Evolutionary conservation across 108 stramenopile species (phyloP).

Genomic region (Cyclotella sp.): DNA sequence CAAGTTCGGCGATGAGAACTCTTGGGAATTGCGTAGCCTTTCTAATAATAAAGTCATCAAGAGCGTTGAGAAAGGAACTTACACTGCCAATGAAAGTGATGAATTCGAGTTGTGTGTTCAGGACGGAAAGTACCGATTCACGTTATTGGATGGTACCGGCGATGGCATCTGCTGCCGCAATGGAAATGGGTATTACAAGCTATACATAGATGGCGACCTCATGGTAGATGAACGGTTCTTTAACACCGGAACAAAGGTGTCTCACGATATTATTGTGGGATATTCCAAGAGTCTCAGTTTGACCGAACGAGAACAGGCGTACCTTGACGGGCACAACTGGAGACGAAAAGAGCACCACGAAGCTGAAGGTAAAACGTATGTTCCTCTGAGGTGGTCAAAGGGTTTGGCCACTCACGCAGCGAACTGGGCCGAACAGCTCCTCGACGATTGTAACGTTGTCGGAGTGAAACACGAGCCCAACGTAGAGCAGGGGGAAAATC

Average conservation of each 20-base stretch:
- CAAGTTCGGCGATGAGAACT: constrained; percentile 35
- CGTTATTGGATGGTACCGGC: constrained; percentile 41
- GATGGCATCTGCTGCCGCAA: constrained; percentile 49
- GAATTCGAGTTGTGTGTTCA: constrained; percentile 30
- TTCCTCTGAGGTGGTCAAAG: constrained; percentile 34
- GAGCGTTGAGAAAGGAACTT: constrained; percentile 10
- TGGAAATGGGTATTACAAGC: constrained; percentile 41
- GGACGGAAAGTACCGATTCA: constrained; percentile 39
- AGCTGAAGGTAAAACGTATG: constrained; percentile 17
- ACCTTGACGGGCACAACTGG: constrained; percentile 47
- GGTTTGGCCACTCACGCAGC: constrained; percentile 26
- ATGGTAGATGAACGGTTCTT: constrained; percentile 40
- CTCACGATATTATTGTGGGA: constrained; percentile 40
- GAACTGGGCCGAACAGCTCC: constrained; percentile 39
- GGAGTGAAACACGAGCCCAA: constrained; percentile 42
- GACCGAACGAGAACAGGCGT: constrained; percentile 37
- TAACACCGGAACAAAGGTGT: constrained; percentile 20
- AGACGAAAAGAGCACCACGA: constrained; percentile 31
- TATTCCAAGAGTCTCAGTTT: constrained; percentile 29
- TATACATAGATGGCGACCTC: constrained; percentile 44
- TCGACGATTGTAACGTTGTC: constrained; percentile 34
- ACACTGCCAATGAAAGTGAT: constrained; percentile 20
- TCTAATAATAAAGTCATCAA: constrained; percentile 23
- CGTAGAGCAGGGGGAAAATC: constrained; percentile 41
- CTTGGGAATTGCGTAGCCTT: constrained; percentile 34